Conservation (phyloP, 371 early-diverging fungal species). For the Mortierella sp. region DNA sequence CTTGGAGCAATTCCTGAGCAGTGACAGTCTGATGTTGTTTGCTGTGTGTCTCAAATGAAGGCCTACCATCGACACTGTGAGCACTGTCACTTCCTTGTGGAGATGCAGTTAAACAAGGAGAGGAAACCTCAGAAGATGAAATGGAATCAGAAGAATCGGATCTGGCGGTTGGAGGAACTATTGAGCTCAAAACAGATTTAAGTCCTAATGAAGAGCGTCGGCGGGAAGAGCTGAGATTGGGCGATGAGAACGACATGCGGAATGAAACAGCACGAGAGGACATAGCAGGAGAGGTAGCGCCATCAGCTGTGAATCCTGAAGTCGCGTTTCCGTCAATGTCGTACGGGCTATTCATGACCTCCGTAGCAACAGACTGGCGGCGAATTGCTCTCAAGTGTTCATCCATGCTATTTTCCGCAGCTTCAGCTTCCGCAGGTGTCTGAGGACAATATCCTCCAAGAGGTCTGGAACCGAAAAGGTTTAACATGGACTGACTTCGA, state of each 20-base stretch:
- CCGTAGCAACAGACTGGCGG: constrained; percentile 29
- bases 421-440: constrained; percentile 10
- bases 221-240: constrained; percentile 21
- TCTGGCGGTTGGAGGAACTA: constrained; percentile 12
- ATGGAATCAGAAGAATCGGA: constrained; percentile 10
- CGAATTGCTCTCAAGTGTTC: constrained; percentile 38
- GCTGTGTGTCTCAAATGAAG: not conserved
- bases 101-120: constrained; percentile 12
- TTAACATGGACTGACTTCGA: constrained; percentile 25
- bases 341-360: constrained; percentile 4
- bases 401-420: constrained; percentile 46
- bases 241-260: constrained; percentile 41
- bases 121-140: constrained; percentile 9
- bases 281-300: not conserved
- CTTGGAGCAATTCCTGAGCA: constrained; percentile 32
- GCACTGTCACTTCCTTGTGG: not conserved
- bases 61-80: not conserved
- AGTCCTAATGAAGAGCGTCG: constrained; percentile 34
- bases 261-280: constrained; percentile 9
- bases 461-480: constrained; percentile 11
- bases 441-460: not conserved
- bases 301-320: not conserved
- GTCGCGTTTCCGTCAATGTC: not conserved
- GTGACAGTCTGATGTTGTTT: constrained; percentile 11
- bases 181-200: constrained; percentile 33